Evolutionary conservation across 345 rosid genomes (phyloP).

Genomic region (Camelina sativa): DNA sequence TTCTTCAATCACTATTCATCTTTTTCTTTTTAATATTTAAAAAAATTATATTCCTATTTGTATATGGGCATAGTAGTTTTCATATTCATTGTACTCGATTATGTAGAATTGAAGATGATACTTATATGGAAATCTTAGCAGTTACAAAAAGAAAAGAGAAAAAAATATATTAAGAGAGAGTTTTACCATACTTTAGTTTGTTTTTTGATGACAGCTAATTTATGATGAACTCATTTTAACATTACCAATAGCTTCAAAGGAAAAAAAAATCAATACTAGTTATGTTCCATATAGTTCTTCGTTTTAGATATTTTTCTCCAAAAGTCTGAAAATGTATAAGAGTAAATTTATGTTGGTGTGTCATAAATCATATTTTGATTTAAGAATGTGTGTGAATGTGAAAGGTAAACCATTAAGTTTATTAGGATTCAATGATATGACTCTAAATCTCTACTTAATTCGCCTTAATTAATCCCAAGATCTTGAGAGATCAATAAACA

Average conservation of each 20-base stretch:
- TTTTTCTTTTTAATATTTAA: background rate
- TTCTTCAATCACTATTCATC: slow-evolving; percentile 15
- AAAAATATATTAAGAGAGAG: background rate
- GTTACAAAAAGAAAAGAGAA: background rate
- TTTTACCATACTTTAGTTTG: background rate
- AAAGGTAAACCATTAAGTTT: background rate
- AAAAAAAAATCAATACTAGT: background rate
- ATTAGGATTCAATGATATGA: background rate
- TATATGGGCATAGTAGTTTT: background rate
- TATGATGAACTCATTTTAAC: too few species aligned
- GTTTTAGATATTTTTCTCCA: background rate
- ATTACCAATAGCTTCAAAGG: background rate
- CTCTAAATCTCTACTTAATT: background rate
- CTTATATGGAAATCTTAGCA: slow-evolving; percentile 3
- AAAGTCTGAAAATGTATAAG: background rate
- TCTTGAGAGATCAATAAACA: background rate
- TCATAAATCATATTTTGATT: background rate
- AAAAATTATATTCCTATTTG: background rate
- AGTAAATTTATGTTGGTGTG: background rate
- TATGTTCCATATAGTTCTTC: background rate
- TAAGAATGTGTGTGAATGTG: background rate
- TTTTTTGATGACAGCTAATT: too few species aligned
- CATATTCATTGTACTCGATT: background rate
- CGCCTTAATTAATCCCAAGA: background rate
- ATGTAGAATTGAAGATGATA: background rate